phyloP scores from a whole-genome alignment of 192 early-diverging fungal genomes.

The Umbelopsis vinacea region DNA sequence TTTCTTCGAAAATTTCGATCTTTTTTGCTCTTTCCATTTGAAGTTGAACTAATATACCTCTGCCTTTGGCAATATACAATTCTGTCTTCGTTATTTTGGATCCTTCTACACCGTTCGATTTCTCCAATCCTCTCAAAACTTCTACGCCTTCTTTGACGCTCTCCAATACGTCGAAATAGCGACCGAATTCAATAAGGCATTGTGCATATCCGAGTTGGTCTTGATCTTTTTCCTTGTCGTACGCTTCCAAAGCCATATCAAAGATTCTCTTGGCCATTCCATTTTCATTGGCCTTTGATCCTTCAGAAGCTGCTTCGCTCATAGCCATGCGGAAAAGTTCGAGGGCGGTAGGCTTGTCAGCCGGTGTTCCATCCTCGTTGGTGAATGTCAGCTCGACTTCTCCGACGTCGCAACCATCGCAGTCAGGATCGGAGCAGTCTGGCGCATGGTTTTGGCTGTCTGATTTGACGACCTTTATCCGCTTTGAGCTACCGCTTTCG shows the following conservation, averaged over 20 bases:
- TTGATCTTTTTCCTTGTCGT: constrained; percentile 45
- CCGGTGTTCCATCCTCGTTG: constrained; percentile 31
- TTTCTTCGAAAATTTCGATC: constrained; percentile 8
- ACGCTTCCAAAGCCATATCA: constrained; percentile 59
- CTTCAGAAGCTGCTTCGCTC: constrained; percentile 42
- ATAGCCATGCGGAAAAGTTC: constrained; percentile 65
- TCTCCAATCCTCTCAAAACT: constrained; percentile 17
- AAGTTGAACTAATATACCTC: constrained; percentile 14
- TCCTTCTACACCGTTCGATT: neutral
- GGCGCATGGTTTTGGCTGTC: constrained; percentile 44
- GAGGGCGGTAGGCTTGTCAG: constrained; percentile 47
- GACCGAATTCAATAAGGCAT: constrained; percentile 40
- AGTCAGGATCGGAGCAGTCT: constrained; percentile 60
- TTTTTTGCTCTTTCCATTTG: constrained; percentile 7
- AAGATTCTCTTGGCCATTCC: constrained; percentile 52
- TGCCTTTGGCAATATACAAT: constrained; percentile 18
- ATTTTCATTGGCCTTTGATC: constrained; percentile 23
- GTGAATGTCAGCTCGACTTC: constrained; percentile 62
- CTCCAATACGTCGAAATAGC: constrained; percentile 30
- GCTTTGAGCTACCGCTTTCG: neutral
- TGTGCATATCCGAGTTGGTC: constrained; percentile 39
- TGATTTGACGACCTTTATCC: constrained; percentile 9
- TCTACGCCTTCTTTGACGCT: constrained; percentile 40
- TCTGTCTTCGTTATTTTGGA: neutral
- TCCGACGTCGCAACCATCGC: constrained; percentile 66